Base-by-base conservation (phyloP, 345 rosid species). In the Cardamine occulta region DNA sequence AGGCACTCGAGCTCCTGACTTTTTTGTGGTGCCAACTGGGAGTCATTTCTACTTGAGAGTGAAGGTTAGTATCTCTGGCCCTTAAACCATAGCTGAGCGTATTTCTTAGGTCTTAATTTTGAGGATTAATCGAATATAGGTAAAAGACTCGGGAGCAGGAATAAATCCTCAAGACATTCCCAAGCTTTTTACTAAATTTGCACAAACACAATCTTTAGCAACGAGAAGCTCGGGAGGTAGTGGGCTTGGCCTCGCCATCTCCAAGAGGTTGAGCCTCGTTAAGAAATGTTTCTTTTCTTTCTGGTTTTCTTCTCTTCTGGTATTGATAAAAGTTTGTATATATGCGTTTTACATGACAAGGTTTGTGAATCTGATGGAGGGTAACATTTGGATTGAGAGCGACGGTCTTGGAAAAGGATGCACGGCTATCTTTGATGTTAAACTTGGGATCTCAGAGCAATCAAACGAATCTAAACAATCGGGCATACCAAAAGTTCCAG, bases 241-340 rank as follows among this genome's bases (percentile, higher is more conserved):
- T 79, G 98, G 98, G 69, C 96, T 96, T 68, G 99, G 99, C 52
- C 97, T 91, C 64, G 99, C 98, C 61, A 96, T 96, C 81, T 96
- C 94, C 85, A 93, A 91, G 81, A 91, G 99, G 99, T 93, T 72
- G 81, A 44, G 73, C 59, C 40, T 13, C 51, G 4, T 35, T 52
- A 39, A 51, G 19, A 18, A 11, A 6, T 42, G 5, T 34, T 54
- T 42, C 4, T 8, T 28, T 44, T 35, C 15, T 19, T 51, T 40
- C 48, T 13, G 3, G 15, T 35, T 52, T 54, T 54, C n/a, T 48
- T 63, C 23, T 44, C 59, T 45, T 59, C 53, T 64, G 57, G 56
- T 74, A 24, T 26, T 74, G 55, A 55, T 70, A 31, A 19, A 55
- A 45, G 17, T 61, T 56, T n/a, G 52, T 28, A 51, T 14, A 57